Percentiles rank a stretch among this genome's conserved stretches.
Conservation (phyloP, 805 yeast species). For the Ogataea paradorogensis region DNA sequence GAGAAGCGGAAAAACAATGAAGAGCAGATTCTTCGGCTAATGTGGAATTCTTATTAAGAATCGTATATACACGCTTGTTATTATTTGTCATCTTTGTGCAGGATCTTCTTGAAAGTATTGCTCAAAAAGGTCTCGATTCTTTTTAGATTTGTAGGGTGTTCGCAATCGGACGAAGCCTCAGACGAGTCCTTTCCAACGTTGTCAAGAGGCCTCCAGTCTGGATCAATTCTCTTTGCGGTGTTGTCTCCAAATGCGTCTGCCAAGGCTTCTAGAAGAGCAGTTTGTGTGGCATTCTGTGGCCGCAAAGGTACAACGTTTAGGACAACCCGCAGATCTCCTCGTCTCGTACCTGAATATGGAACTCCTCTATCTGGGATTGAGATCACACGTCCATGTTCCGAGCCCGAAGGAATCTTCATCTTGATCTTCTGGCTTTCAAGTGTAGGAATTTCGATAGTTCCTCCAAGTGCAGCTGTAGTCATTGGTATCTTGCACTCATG, state of each 20-base stretch:
- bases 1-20: background rate
- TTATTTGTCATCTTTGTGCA: conserved; percentile 22
- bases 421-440: conserved; percentile 69
- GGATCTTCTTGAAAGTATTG: conserved; percentile 50
- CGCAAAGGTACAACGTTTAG: conserved; percentile 68
- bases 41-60: background rate
- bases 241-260: conserved; percentile 87
- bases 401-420: conserved; percentile 79
- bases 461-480: conserved; percentile 97
- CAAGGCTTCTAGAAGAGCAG: conserved; percentile 85
- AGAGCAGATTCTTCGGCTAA: background rate
- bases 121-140: conserved; percentile 58
- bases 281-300: conserved; percentile 81
- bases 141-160: conserved; percentile 48
- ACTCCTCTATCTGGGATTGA: conserved; percentile 86
- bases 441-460: conserved; percentile 86
- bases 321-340: conserved; percentile 80
- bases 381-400: conserved; percentile 70
- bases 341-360: conserved; percentile 53
- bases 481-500: conserved; percentile 70
- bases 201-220: conserved; percentile 40
- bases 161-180: conserved; percentile 21
- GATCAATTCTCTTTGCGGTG: conserved; percentile 69
- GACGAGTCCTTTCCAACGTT: conserved; percentile 7
- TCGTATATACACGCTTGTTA: conserved; percentile 8